Evolutionary conservation across 2,329 filamentous ascomycete species (phyloP).

Genomic region (Cercospora nicotianae): DNA sequence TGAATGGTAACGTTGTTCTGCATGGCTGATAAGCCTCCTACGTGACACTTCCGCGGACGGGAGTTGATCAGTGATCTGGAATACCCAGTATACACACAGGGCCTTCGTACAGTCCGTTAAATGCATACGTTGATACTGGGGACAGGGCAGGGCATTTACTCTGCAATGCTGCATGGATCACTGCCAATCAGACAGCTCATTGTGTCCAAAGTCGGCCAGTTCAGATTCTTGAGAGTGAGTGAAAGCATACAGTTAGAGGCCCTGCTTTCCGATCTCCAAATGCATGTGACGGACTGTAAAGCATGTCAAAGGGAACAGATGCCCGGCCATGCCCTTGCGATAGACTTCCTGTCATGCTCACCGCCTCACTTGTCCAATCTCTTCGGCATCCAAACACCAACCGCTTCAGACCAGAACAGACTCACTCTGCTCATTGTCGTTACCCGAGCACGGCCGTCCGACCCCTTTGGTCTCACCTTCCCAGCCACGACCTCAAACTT

Average conservation of each 20-base stretch:
- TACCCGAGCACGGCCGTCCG: conserved; percentile 3
- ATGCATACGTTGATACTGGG: too few relatives aligned
- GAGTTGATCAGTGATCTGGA: background rate
- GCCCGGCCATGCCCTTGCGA: background rate
- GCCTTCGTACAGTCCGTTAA: too few relatives aligned
- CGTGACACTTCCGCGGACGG: background rate
- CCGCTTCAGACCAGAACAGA: conserved; percentile 32
- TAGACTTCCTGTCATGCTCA: background rate
- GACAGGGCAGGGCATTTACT: too few relatives aligned
- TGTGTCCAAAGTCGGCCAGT: too few relatives aligned
- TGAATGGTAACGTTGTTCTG: background rate
- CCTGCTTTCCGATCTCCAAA: too few relatives aligned
- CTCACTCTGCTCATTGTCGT: conserved; percentile 24
- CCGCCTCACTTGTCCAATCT: conserved; percentile 6
- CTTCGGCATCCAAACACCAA: conserved; percentile 33
- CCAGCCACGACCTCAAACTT: conserved; percentile 6
- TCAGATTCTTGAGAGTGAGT: too few relatives aligned
- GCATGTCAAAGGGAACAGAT: background rate
- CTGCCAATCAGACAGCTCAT: too few relatives aligned
- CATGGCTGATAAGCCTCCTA: background rate
- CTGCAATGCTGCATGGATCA: too few relatives aligned
- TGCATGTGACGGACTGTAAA: too few relatives aligned
- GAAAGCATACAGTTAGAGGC: too few relatives aligned
- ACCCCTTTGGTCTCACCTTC: conserved; percentile 20
- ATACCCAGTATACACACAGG: background rate